A percentile compares a stretch with the other conserved stretches of the same genome.
Evolutionary conservation across 108 stramenopile genomes (phyloP).

Genomic region (Cyclotella baltica): DNA sequence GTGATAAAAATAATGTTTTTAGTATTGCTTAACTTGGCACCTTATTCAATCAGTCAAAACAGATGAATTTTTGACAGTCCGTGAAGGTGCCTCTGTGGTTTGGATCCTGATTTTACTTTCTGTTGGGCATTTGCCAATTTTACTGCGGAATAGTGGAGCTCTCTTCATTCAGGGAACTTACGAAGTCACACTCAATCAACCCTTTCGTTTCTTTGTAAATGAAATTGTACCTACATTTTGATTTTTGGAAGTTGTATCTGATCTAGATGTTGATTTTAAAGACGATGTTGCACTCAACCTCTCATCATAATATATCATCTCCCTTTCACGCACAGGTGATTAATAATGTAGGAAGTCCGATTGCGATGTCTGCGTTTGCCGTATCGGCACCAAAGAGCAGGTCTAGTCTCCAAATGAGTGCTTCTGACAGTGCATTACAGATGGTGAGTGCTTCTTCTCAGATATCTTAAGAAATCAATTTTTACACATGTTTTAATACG

Average conservation of each 20-base stretch:
- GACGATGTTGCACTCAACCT: neutral
- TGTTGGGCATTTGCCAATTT: too few species aligned
- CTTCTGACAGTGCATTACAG: conserved; percentile 13
- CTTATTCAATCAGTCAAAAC: too few species aligned
- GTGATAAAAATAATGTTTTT: too few species aligned
- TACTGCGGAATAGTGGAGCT: too few species aligned
- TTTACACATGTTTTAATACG: neutral
- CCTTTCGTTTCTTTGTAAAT: too few species aligned
- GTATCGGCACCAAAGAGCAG: conserved; percentile 21
- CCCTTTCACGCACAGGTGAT: conserved; percentile 15
- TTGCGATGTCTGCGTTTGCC: conserved; percentile 9
- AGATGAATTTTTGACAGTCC: too few species aligned
- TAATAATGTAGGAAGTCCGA: conserved; percentile 26
- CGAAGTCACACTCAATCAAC: too few species aligned
- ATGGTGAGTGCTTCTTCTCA: conserved; percentile 20
- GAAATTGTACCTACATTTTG: neutral
- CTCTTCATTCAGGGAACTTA: too few species aligned
- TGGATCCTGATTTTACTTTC: too few species aligned
- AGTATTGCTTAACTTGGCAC: too few species aligned
- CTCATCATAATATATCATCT: neutral
- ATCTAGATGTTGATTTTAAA: neutral
- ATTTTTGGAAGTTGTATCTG: neutral
- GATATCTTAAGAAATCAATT: neutral
- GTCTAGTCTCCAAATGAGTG: conserved; percentile 1
- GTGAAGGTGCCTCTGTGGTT: too few species aligned